phyloP scores from a whole-genome alignment of 768 basidiomycete genomes.

The Agrocybe pediades region DNA sequence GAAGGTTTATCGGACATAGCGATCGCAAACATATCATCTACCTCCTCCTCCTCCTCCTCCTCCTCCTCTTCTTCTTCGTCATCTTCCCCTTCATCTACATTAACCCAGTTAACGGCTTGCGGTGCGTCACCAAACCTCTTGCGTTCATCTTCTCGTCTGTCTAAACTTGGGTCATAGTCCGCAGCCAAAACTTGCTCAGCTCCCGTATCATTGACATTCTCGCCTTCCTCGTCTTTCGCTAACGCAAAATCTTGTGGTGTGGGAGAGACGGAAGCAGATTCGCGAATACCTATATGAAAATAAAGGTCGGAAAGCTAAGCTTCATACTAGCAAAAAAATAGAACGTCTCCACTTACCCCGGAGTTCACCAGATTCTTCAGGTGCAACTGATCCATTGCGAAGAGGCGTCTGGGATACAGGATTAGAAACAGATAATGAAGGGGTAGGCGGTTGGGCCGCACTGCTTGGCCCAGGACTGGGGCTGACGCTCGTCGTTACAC shows the following conservation, averaged over 20 bases:
- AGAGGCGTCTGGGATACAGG: constrained; percentile 57
- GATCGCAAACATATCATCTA: constrained; percentile 96
- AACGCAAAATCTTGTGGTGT: constrained; percentile 63
- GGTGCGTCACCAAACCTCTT: constrained; percentile 53
- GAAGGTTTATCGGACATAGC: constrained; percentile 39
- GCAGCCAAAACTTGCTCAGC: constrained; percentile 84
- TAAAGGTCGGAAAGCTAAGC: constrained; percentile 1
- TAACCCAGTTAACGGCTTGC: constrained; percentile 35
- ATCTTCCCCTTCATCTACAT: too few species aligned
- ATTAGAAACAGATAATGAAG: constrained; percentile 61
- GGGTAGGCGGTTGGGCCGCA: constrained; percentile 74
- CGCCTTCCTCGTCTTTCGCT: constrained; percentile 63
- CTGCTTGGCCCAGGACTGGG: constrained; percentile 68
- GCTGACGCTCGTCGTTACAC: constrained; percentile 42
- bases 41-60: constrained; percentile 79
- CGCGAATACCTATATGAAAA: constrained; percentile 42
- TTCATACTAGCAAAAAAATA: constrained; percentile 3
- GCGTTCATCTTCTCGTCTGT: constrained; percentile 83
- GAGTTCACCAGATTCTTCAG: constrained; percentile 10
- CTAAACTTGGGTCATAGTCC: constrained; percentile 82
- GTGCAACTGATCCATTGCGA: constrained; percentile 30
- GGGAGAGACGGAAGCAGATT: constrained; percentile 61
- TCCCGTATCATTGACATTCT: constrained; percentile 43
- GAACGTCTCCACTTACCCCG: constrained; percentile 20
- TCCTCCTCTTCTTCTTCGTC: constrained; percentile 59